These are phyloP conservation scores for Cyclotella kingstonii DNA, from an alignment of 108 stramenopile species.

Conservation along the genomic window DNA sequence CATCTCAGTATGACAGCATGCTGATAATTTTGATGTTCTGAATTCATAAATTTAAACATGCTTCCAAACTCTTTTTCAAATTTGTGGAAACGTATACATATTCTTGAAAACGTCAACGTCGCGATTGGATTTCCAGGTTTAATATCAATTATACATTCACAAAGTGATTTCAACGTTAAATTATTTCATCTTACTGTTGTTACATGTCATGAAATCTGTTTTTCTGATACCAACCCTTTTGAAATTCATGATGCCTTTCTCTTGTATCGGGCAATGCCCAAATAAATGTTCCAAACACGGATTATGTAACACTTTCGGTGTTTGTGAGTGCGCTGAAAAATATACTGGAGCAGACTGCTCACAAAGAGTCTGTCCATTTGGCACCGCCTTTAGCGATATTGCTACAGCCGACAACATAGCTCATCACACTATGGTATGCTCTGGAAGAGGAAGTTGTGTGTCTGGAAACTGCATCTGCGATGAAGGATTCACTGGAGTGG, in stretches of 20 bases:
- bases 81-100: too few species aligned
- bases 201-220: neutral
- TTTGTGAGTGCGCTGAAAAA: conserved; percentile 43
- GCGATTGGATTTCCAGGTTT: too few species aligned
- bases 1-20: too few species aligned
- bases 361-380: conserved; percentile 33
- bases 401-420: conserved; percentile 34
- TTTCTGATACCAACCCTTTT: neutral
- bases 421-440: conserved; percentile 55
- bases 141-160: too few species aligned
- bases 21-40: too few species aligned
- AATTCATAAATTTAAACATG: too few species aligned
- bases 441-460: conserved; percentile 54
- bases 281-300: conserved; percentile 38
- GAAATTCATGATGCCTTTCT: neutral
- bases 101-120: too few species aligned
- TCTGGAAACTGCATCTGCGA: conserved; percentile 54
- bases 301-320: conserved; percentile 8
- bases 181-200: neutral
- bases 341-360: conserved; percentile 51
- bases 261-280: conserved; percentile 19
- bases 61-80: too few species aligned
- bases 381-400: conserved; percentile 43
- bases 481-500: conserved; percentile 51
- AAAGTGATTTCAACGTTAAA: neutral